A percentile compares a stretch with the other conserved stretches of the same genome.
Conservation (phyloP, 139 green algal genomes). For the Ettlia oleoabundans region DNA sequence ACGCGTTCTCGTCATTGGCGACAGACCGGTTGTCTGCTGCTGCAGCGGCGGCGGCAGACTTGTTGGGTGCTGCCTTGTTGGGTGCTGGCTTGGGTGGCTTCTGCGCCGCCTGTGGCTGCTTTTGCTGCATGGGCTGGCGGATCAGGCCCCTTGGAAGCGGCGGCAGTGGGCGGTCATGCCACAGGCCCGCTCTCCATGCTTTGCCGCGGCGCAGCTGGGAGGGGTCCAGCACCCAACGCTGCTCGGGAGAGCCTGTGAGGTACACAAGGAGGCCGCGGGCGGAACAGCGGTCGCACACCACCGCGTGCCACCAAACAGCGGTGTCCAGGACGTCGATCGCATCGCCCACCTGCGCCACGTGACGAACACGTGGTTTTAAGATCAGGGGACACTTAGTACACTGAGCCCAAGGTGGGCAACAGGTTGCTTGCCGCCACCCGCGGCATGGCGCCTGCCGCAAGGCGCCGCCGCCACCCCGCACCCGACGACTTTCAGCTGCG, state of each 20-base stretch:
- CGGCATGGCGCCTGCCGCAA: background rate
- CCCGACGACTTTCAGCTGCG: background rate
- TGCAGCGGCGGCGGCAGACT: background rate
- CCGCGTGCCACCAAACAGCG: slow-evolving; percentile 45
- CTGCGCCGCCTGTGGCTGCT: slow-evolving; percentile 7
- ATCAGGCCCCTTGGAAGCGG: background rate
- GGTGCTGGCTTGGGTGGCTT: background rate
- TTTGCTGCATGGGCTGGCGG: background rate
- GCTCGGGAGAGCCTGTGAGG: slow-evolving; percentile 23
- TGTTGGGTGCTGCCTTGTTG: background rate
- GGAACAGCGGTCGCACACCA: background rate
- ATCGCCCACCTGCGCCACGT: slow-evolving; percentile 36
- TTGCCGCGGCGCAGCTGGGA: background rate
- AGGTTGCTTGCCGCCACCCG: background rate
- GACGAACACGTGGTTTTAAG: too few relatives aligned
- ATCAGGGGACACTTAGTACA: too few relatives aligned
- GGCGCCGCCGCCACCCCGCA: background rate
- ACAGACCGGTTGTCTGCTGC: background rate
- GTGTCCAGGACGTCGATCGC: slow-evolving; percentile 37
- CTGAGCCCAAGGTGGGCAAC: background rate
- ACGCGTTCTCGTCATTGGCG: background rate
- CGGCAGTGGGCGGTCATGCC: slow-evolving; percentile 7
- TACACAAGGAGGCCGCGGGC: slow-evolving; percentile 27
- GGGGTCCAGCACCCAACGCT: background rate
- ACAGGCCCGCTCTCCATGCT: background rate